Percentiles rank a stretch among this genome's conserved stretches.
phyloP scores from a whole-genome alignment of 2,329 filamentous ascomycete genomes.

The Cryphonectria parasitica region DNA sequence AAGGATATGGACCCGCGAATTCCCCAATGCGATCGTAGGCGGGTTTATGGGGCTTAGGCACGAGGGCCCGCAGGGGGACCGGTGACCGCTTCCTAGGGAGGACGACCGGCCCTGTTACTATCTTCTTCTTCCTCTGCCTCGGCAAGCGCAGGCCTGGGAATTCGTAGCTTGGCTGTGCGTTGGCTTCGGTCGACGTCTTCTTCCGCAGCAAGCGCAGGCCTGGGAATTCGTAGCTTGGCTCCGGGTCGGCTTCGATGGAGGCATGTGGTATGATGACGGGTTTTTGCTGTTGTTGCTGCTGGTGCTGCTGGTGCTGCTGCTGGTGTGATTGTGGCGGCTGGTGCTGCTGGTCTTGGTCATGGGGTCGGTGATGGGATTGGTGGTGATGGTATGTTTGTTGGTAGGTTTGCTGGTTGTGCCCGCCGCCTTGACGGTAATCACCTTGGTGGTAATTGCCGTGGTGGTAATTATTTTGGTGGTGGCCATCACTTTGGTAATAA shows the following conservation, averaged over 20 bases:
- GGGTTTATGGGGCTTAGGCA: background rate
- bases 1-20: background rate
- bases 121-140: background rate
- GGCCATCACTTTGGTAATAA: background rate
- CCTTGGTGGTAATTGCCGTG: background rate
- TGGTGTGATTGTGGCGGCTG: constrained; percentile 15
- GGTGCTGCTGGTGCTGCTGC: constrained; percentile 8
- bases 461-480: background rate
- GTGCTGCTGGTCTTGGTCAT: background rate
- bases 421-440: background rate
- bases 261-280: too few species aligned
- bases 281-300: background rate
- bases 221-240: background rate
- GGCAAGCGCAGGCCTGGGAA: background rate
- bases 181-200: background rate
- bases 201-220: too few species aligned
- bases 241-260: background rate
- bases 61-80: background rate
- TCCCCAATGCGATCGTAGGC: background rate
- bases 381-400: background rate
- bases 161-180: background rate
- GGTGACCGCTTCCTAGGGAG: background rate
- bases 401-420: background rate
- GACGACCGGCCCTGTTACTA: background rate
- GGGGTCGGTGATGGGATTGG: background rate